These are phyloP conservation scores for Actinomortierella ambigua DNA, from an alignment of 371 early-diverging fungal genomes.

Conservation along the genomic window DNA sequence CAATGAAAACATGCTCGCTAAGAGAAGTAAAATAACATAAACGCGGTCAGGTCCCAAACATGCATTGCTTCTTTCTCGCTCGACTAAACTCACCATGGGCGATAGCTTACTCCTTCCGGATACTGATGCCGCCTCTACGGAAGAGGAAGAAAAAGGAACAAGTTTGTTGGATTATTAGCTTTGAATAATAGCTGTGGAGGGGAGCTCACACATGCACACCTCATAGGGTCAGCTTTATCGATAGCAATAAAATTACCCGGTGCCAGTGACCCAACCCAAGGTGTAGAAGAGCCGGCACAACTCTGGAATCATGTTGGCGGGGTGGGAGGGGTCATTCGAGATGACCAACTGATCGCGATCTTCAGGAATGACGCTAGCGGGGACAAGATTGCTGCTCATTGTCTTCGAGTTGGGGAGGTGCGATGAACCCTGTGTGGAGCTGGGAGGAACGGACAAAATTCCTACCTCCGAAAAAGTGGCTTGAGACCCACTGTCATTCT, in stretches of 20 bases:
- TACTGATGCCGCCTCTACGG: slow-evolving; percentile 88
- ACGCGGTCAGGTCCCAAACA: not conserved
- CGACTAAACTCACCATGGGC: not conserved
- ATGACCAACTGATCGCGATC: slow-evolving; percentile 51
- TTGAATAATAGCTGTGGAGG: too few relatives aligned
- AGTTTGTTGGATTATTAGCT: not conserved
- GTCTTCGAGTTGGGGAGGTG: too few relatives aligned
- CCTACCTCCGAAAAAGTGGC: too few relatives aligned
- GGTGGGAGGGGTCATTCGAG: slow-evolving; percentile 72
- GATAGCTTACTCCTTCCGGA: slow-evolving; percentile 69
- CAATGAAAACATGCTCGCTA: slow-evolving; percentile 84
- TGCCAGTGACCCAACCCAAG: slow-evolving; percentile 96
- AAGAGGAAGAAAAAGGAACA: slow-evolving; percentile 6
- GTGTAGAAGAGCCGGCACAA: slow-evolving; percentile 90
- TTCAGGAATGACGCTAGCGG: too few relatives aligned
- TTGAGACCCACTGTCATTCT: too few relatives aligned
- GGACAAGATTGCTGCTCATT: slow-evolving; percentile 27
- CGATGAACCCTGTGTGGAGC: too few relatives aligned
- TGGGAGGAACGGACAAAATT: too few relatives aligned
- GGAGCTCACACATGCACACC: too few relatives aligned
- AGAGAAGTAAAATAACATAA: slow-evolving; percentile 2
- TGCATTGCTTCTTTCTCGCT: not conserved
- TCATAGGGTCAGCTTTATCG: too few relatives aligned
- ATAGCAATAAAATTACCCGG: slow-evolving; percentile 61
- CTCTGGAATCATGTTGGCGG: slow-evolving; percentile 93